Evolutionary conservation across 179 eudicot genomes (phyloP).

Genomic region (Vitellaria paradoxa): DNA sequence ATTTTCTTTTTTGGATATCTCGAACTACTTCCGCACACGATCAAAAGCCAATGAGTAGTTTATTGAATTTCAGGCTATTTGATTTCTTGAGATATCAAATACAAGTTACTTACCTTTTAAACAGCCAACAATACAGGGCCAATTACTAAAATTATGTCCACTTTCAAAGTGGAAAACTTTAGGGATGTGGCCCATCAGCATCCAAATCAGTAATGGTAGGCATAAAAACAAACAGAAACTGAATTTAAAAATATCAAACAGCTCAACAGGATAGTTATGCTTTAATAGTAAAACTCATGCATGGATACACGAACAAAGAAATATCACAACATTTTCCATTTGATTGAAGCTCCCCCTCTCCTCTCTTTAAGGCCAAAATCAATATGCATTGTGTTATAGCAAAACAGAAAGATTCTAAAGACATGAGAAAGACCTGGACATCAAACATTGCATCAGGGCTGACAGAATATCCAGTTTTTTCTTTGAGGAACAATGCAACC

Average conservation of each 20-base stretch:
- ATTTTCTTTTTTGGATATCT: neutral
- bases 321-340: no score
- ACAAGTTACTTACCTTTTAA: conserved; percentile 2
- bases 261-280: no score
- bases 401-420: neutral
- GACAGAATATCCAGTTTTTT: conserved; percentile 53
- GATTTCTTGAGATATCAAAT: neutral
- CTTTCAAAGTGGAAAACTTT: neutral
- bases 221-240: neutral
- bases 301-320: no score
- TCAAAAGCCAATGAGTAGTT: neutral
- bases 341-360: no score
- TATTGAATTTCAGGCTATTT: neutral
- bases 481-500: conserved; percentile 47
- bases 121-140: neutral
- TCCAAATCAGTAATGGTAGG: neutral
- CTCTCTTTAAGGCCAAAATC: neutral
- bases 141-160: neutral
- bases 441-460: conserved; percentile 68
- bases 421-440: conserved; percentile 41
- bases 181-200: neutral
- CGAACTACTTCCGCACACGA: neutral
- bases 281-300: no score
- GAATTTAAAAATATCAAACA: neutral
- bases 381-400: neutral